These are phyloP conservation scores for Monosporascus sp. DNA, from an alignment of 2,329 filamentous ascomycete species.

Conservation along the genomic window DNA sequence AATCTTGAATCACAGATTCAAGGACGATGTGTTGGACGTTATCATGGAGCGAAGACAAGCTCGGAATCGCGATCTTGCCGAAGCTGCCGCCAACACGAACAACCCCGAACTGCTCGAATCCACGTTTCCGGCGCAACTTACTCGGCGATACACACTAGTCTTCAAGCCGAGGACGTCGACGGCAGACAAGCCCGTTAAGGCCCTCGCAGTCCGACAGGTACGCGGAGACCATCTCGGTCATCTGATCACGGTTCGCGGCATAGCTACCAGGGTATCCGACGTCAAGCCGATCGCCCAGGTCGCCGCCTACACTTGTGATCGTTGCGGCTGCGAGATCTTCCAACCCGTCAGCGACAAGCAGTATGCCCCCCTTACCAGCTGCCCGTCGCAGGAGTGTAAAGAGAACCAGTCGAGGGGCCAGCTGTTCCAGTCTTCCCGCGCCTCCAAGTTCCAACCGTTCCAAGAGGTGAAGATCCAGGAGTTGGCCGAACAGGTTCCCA, in stretches of 20 bases:
- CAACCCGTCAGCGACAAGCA: constrained; percentile 90
- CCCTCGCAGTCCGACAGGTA: constrained; percentile 87
- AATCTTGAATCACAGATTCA: constrained; percentile 61
- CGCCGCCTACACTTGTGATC: constrained; percentile 95
- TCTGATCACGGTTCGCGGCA: constrained; percentile 90
- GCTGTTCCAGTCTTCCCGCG: constrained; percentile 88
- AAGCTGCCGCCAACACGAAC: constrained; percentile 60
- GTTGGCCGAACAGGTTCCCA: constrained; percentile 97
- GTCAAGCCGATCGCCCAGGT: constrained; percentile 98
- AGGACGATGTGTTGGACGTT: constrained; percentile 94
- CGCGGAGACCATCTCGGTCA: constrained; percentile 88
- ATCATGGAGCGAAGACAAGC: constrained; percentile 88
- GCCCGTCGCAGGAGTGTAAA: constrained; percentile 85
- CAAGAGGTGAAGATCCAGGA: constrained; percentile 99
- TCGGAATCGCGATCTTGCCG: constrained; percentile 72
- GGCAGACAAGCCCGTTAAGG: constrained; percentile 56
- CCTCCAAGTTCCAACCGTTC: constrained; percentile 95
- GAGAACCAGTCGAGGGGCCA: constrained; percentile 90
- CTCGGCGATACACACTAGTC: constrained; percentile 88
- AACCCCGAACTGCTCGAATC: constrained; percentile 64
- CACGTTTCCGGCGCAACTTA: constrained; percentile 87
- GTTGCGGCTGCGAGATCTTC: constrained; percentile 95
- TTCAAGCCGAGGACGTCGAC: constrained; percentile 87
- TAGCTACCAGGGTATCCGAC: constrained; percentile 91
- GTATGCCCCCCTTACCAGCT: constrained; percentile 80